Conservation (phyloP, 192 early-diverging fungal genomes). For the Entomortierella beljakovae region DNA sequence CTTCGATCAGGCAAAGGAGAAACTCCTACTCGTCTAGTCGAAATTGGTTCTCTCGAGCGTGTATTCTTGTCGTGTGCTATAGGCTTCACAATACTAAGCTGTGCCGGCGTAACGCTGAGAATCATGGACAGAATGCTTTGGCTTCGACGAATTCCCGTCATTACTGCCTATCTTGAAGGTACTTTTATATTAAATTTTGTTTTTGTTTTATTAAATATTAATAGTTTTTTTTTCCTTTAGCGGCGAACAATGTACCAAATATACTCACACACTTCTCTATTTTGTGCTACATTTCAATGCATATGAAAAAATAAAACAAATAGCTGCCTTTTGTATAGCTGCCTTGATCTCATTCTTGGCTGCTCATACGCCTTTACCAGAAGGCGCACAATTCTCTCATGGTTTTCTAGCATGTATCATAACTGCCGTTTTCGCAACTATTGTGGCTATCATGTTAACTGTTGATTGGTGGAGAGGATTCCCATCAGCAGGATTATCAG, state of each 20-base stretch:
- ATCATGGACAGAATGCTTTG: constrained; percentile 39
- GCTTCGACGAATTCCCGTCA: constrained; percentile 33
- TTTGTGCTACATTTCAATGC: no score
- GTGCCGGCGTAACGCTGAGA: constrained; percentile 34
- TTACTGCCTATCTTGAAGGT: constrained; percentile 52
- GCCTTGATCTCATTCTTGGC: constrained; percentile 37
- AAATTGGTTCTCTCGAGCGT: constrained; percentile 34
- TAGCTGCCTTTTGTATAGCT: constrained; percentile 38
- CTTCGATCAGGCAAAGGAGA: background rate
- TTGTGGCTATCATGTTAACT: constrained; percentile 48
- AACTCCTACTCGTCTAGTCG: background rate
- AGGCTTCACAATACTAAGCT: constrained; percentile 45
- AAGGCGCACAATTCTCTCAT: constrained; percentile 38
- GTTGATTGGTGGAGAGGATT: constrained; percentile 46
- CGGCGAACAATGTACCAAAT: constrained; percentile 24
- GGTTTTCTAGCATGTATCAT: constrained; percentile 50
- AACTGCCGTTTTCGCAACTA: constrained; percentile 30
- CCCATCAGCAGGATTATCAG: constrained; percentile 44
- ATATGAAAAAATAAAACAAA: no score
- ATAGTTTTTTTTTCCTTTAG: constrained; percentile 3
- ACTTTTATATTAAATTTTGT: background rate
- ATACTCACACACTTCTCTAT: background rate
- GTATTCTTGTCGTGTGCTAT: constrained; percentile 36
- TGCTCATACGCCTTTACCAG: constrained; percentile 20
- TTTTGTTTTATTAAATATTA: background rate